Base-by-base conservation (phyloP, 2,329 filamentous ascomycete genomes). In the Alternaria panax region DNA sequence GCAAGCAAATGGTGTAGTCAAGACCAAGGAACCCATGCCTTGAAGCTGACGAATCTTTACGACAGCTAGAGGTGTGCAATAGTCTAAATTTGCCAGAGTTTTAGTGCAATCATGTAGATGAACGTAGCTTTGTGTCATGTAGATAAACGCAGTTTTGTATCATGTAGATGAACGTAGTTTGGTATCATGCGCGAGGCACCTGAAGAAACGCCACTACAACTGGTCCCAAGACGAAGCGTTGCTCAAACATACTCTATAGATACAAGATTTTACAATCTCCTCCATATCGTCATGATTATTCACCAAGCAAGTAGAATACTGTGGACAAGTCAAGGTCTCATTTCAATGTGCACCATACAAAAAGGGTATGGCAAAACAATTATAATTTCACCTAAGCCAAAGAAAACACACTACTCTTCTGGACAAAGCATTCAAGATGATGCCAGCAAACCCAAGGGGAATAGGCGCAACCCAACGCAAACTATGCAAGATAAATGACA, bases 401-500 rank as follows among this genome's bases (percentile, higher is more conserved):
- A 52, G 43, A 42, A 57, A 57, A 57, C 54, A 36, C 20, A 48
- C 18, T 48, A 48, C 30, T 24, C 45, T 48, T 48, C 28, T 22
- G 32, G 14, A 48, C 24, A 7, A 12, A 28, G 9, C 43, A 22
- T 12, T n/a, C 20, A 24, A 25, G 8, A 36, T 24, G 8, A 34
- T 48, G 45, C 20, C 45, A 34, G 24, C 9, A 11, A 38, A 12
- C 53, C 56, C 53, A 59, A 55, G 24, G 56, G 56, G 56, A 59
- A 59, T 59, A 57, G 40, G 57, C 53, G 57, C 54, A 52, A 52
- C 14, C 54, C 51, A 32, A 62, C 57, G 59, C 62, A 62, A 60
- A 52, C 54, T 22, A 61, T 55, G 45, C 51, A 63, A 42, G 50
- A 43, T 41, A 62, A 52, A 54, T 20, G 16, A 11, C 50, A 57